phyloP scores from a whole-genome alignment of 2,329 filamentous ascomycete genomes.

The Penicillium sp. region DNA sequence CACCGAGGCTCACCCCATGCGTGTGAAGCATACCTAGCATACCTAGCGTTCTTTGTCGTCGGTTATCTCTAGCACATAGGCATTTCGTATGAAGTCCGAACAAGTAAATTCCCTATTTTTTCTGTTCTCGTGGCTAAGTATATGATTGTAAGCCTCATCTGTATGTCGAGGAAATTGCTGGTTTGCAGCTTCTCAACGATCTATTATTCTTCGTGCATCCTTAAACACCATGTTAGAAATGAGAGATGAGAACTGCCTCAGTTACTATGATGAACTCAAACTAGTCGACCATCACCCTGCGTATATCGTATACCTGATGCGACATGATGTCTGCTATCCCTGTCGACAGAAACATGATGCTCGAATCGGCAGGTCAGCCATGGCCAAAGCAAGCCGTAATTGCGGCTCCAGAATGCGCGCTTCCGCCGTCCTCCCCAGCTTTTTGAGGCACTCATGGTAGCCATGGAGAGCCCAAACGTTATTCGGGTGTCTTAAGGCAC shows the following conservation, averaged over 20 bases:
- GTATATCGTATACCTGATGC: neutral
- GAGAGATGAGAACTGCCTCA: too few relatives aligned
- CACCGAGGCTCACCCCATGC: constrained; percentile 62
- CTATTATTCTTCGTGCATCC: too few relatives aligned
- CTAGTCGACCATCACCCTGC: neutral
- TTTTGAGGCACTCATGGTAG: constrained; percentile 67
- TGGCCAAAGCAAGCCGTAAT: constrained; percentile 52
- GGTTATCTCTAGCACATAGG: constrained; percentile 2
- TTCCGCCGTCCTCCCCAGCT: constrained; percentile 51
- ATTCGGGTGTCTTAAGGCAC: constrained; percentile 67
- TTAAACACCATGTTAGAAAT: too few relatives aligned
- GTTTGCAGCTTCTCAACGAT: too few relatives aligned
- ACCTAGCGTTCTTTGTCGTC: neutral
- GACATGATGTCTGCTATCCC: neutral
- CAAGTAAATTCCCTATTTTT: constrained; percentile 10
- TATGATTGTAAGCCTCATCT: neutral
- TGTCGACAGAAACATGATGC: constrained; percentile 60
- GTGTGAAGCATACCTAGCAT: constrained; percentile 13
- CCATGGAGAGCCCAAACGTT: constrained; percentile 77
- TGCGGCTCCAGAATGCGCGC: constrained; percentile 49
- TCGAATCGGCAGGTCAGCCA: constrained; percentile 61
- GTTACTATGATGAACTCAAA: too few relatives aligned
- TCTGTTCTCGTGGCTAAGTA: neutral
- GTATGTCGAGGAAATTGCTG: too few relatives aligned
- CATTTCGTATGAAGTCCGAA: neutral